Evolutionary conservation across 2,329 filamentous ascomycete genomes (phyloP).

Genomic region (Stenocarpella maydis): DNA sequence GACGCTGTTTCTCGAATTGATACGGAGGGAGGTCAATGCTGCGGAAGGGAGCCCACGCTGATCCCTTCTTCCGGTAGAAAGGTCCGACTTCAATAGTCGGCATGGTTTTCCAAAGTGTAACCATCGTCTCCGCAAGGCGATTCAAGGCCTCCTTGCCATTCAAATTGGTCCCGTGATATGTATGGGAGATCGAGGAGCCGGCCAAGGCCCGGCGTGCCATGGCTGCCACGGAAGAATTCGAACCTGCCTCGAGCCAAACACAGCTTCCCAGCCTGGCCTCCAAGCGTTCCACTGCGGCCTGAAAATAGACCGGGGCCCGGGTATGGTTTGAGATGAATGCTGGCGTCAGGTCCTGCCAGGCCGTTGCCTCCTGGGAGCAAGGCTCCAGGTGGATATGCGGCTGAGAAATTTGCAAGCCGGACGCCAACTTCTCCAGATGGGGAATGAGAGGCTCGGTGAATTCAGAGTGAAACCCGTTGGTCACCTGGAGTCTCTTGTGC

Average conservation of each 20-base stretch:
- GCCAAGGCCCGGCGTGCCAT: slow-evolving; percentile 45
- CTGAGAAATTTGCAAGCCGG: slow-evolving; percentile 34
- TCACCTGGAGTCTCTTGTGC: slow-evolving; percentile 40
- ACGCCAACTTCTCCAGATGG: slow-evolving; percentile 32
- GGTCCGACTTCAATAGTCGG: slow-evolving; percentile 38
- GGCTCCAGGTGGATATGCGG: slow-evolving; percentile 39
- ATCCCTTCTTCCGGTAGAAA: slow-evolving; percentile 36
- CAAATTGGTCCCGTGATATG: slow-evolving; percentile 28
- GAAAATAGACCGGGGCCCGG: slow-evolving; percentile 45
- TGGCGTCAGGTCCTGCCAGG: not conserved
- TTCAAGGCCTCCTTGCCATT: slow-evolving; percentile 35
- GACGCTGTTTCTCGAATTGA: slow-evolving; percentile 41
- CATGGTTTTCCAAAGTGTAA: slow-evolving; percentile 37
- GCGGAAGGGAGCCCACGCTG: not conserved
- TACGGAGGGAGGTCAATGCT: slow-evolving; percentile 40
- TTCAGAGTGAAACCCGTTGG: slow-evolving; percentile 42
- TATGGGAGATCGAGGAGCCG: slow-evolving; percentile 37
- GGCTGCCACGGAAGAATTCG: slow-evolving; percentile 43
- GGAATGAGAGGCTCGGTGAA: slow-evolving; percentile 41
- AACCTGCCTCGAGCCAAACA: slow-evolving; percentile 48
- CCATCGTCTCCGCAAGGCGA: slow-evolving; percentile 19
- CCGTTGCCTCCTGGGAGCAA: slow-evolving; percentile 27
- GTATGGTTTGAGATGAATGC: slow-evolving; percentile 42
- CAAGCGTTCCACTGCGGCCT: slow-evolving; percentile 42
- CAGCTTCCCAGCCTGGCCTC: slow-evolving; percentile 33